These are phyloP conservation scores for Dactylonectria estremocensis DNA, from an alignment of 2,329 filamentous ascomycete species.

Conservation along the genomic window DNA sequence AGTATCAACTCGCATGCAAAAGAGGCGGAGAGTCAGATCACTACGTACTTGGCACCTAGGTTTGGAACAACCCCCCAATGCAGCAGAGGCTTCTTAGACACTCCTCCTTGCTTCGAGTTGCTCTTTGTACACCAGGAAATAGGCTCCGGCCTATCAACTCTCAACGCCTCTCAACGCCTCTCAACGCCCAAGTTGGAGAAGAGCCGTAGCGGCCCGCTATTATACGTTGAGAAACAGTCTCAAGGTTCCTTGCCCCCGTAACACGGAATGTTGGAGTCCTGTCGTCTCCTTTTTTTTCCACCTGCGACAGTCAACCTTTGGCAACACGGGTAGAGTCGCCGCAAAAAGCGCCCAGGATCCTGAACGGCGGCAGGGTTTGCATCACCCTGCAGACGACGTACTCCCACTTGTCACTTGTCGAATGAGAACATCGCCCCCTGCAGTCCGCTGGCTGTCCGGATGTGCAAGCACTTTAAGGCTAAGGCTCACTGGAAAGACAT, in stretches of 20 bases:
- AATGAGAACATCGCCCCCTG: constrained; percentile 32
- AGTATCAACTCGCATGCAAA: constrained; percentile 11
- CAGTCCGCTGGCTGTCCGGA: constrained; percentile 25
- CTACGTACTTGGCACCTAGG: too few relatives aligned
- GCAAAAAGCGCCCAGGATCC: constrained; percentile 26
- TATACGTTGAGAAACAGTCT: neutral
- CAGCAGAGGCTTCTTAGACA: neutral
- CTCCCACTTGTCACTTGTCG: constrained; percentile 35
- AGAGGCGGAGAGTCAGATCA: neutral
- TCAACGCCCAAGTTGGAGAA: neutral
- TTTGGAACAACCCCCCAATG: neutral
- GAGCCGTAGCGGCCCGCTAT: constrained; percentile 4
- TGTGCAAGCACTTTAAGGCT: constrained; percentile 45
- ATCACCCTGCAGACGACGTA: constrained; percentile 40
- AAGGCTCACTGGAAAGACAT: constrained; percentile 28
- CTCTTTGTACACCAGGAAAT: constrained; percentile 1
- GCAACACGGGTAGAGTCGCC: constrained; percentile 31
- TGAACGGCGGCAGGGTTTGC: constrained; percentile 33
- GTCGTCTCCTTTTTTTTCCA: constrained; percentile 30
- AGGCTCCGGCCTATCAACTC: neutral
- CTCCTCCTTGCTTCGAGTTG: constrained; percentile 7
- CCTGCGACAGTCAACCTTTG: constrained; percentile 33
- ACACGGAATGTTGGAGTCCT: constrained; percentile 1
- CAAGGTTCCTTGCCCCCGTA: constrained; percentile 15
- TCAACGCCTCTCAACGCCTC: too few relatives aligned